Evolutionary conservation across 805 yeast genomes (phyloP), one percentile per base, ranked within the genome.

Genomic region (Yarrowia sp.): DNA sequence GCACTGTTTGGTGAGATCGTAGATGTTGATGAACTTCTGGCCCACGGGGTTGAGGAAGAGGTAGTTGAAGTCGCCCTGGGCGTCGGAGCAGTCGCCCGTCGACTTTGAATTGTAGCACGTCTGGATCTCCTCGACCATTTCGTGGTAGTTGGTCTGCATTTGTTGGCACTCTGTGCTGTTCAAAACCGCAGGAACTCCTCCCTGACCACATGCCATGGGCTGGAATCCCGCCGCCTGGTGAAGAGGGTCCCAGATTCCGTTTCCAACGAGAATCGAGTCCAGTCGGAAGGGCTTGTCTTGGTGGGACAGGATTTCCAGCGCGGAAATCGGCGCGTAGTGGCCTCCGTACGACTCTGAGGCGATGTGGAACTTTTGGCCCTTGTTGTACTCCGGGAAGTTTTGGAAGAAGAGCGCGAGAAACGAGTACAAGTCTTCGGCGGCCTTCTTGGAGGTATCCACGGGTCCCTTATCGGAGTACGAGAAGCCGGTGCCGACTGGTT

Each of bases 201-300:
- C 95, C 71, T 84, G 77, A 60, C 95, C 92, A 79, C 98, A 92
- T 4, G 96, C 95, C 97, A 93, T 92, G 72, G 95, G 96, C 77
- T 88, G 85, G 75, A 90, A 91, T 77, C 86, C 86, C 68, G 84
- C 84, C 74, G 88, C 87, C 81, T 91, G 97, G 60, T 84, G 82
- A 68, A 88, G 80, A 7, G 96, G 88, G 77, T 91, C 96, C 47
- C 97, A 91, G 39, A 68, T 42, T 67, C 98, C 97, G 76, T 92
- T 92, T 70, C 98, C 98, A 73, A 92, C 92, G 75, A 92, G 76
- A 17, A 92, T 88, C 3, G 96, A 90, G n/a, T 90, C 80, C 72
- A 91, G 82, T 73, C 90, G 84, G 74, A 88, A 86, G 13, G 83
- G 78, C 68, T 85, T 79, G 71, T 80, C 83, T 14, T 10, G 82